Evolutionary conservation across 1,139 yeast genomes (phyloP).

Genomic region (Debaryomyces robertsiae): DNA sequence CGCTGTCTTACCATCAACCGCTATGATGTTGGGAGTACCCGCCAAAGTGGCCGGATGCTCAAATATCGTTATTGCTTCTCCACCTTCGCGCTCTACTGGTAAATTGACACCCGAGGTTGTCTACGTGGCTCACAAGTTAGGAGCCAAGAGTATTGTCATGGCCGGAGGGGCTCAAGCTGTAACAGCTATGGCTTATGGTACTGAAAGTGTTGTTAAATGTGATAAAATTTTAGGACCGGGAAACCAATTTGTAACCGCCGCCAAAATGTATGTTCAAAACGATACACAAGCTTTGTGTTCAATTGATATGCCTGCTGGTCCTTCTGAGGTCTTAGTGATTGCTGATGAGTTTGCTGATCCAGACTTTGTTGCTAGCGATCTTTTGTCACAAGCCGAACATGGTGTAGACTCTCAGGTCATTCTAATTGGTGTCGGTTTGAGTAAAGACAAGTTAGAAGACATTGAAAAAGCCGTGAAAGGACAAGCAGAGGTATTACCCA

Average conservation of each 20-base stretch:
- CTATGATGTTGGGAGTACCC: conserved; percentile 98
- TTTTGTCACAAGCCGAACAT: conserved; percentile 97
- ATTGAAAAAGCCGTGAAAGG: conserved; percentile 79
- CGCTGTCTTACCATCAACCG: conserved; percentile 96
- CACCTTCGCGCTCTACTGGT: conserved; percentile 91
- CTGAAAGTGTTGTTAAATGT: conserved; percentile 86
- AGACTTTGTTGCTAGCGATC: conserved; percentile 93
- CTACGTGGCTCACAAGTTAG: conserved; percentile 93
- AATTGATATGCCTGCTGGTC: conserved; percentile 99
- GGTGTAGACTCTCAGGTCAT: conserved; percentile 98
- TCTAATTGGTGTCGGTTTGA: conserved; percentile 76
- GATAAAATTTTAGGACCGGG: conserved; percentile 99
- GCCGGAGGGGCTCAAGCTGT: conserved; percentile 99
- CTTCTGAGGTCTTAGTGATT: conserved; percentile 92
- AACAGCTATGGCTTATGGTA: conserved; percentile 98
- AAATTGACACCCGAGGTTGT: conserved; percentile 95
- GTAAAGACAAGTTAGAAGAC: conserved; percentile 57
- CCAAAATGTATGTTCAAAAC: conserved; percentile 95
- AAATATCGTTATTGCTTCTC: conserved; percentile 94
- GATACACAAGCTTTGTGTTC: conserved; percentile 94
- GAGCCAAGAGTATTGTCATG: conserved; percentile 83
- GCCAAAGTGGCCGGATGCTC: conserved; percentile 97
- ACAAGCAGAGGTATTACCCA: conserved; percentile 86
- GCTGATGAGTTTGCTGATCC: conserved; percentile 89
- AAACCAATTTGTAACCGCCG: conserved; percentile 98